A percentile compares a stretch with the other conserved stretches of the same genome.
Evolutionary conservation across 805 yeast species (phyloP).

Genomic region (Cephaloascus albidus): DNA sequence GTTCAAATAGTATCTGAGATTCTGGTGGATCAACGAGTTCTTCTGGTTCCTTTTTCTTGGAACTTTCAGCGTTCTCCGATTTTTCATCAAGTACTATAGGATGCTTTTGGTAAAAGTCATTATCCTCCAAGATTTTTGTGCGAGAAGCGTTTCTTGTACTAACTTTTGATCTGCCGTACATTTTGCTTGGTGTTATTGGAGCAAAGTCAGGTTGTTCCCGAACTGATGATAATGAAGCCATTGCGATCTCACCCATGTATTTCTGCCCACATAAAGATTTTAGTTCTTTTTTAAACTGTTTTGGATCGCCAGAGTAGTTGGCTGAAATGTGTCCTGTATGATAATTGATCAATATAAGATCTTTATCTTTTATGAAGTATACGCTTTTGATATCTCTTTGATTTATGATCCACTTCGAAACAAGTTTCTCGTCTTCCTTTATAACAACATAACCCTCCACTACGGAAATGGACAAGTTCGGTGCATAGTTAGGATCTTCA

Average conservation of each 20-base stretch:
- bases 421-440: background rate
- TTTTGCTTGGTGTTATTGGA: background rate
- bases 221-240: background rate
- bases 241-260: background rate
- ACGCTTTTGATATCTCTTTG: background rate
- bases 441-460: background rate
- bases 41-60: background rate
- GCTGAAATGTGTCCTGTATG: background rate
- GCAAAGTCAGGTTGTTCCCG: background rate
- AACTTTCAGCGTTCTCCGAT: background rate
- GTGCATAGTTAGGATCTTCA: background rate
- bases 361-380: background rate
- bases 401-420: background rate
- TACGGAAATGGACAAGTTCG: background rate
- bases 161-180: background rate
- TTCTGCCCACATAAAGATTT: background rate
- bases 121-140: background rate
- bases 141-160: background rate
- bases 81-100: background rate
- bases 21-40: background rate
- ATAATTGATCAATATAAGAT: background rate
- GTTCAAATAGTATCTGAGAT: conserved; percentile 22
- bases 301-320: background rate
- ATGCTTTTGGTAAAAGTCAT: background rate
- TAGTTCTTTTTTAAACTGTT: background rate